These are phyloP conservation scores for Suillus brevipes DNA, from an alignment of 768 basidiomycete genomes.

Conservation along the genomic window DNA sequence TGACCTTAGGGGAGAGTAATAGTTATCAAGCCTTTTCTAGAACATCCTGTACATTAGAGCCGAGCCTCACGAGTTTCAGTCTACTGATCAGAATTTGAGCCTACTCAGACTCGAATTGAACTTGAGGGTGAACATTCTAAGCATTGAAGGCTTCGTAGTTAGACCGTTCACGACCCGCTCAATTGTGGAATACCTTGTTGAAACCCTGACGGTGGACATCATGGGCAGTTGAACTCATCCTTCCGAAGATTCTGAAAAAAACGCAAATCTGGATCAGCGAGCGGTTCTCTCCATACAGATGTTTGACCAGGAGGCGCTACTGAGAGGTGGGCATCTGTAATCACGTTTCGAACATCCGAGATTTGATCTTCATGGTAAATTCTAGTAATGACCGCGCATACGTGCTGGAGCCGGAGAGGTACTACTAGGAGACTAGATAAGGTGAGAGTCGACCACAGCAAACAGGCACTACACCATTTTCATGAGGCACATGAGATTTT, in stretches of 20 bases:
- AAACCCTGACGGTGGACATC: neutral
- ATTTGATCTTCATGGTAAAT: neutral
- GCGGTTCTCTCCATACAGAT: neutral
- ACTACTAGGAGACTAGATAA: neutral
- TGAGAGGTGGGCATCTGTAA: neutral
- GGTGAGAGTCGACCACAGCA: neutral
- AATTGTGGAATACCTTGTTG: no score
- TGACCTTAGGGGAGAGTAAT: slow-evolving; percentile 8
- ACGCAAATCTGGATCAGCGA: neutral
- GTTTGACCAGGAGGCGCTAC: neutral
- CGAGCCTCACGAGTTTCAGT: neutral
- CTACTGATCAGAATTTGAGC: neutral
- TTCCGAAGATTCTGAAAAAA: neutral
- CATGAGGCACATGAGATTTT: slow-evolving; percentile 20
- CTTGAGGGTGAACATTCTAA: no score
- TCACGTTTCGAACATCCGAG: neutral
- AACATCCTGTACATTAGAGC: neutral
- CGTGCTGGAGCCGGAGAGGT: neutral
- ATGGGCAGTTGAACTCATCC: neutral
- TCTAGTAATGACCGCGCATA: neutral
- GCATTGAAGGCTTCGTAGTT: neutral
- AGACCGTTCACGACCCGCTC: neutral
- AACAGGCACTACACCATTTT: slow-evolving; percentile 11
- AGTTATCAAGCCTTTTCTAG: neutral
- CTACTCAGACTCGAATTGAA: neutral